phyloP scores from a whole-genome alignment of 2,329 filamentous ascomycete genomes.

The Neobulgaria alba region DNA sequence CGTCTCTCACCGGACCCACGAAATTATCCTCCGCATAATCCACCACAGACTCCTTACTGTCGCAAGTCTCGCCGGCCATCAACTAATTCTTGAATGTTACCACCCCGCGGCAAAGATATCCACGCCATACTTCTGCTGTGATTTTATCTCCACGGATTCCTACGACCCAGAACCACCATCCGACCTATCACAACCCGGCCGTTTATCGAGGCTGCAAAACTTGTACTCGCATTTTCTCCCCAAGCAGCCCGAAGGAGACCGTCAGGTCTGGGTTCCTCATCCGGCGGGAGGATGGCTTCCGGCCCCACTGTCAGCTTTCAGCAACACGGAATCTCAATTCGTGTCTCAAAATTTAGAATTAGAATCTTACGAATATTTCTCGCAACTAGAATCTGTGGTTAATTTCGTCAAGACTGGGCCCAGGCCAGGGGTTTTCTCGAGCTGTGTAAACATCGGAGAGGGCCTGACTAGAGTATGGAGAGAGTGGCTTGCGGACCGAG shows the following conservation, averaged over 20 bases:
- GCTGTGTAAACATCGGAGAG: constrained; percentile 57
- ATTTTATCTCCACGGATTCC: constrained; percentile 48
- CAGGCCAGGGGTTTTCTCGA: constrained; percentile 51
- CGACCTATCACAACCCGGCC: neutral
- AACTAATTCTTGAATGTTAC: constrained; percentile 67
- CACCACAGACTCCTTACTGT: constrained; percentile 54
- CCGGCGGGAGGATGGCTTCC: constrained; percentile 29
- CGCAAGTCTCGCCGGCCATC: constrained; percentile 34
- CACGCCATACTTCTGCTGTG: constrained; percentile 62
- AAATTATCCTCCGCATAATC: constrained; percentile 52
- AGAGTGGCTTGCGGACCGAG: constrained; percentile 51
- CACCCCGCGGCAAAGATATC: constrained; percentile 60
- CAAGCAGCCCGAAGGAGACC: constrained; percentile 10
- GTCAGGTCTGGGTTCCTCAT: constrained; percentile 8
- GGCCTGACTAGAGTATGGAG: constrained; percentile 63
- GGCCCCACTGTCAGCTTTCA: constrained; percentile 21
- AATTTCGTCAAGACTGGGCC: constrained; percentile 61
- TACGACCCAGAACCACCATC: neutral
- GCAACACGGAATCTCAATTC: constrained; percentile 25
- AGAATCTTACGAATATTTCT: constrained; percentile 63
- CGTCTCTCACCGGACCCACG: constrained; percentile 54
- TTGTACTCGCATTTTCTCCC: constrained; percentile 18
- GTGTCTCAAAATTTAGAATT: constrained; percentile 54
- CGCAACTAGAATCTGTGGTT: constrained; percentile 60
- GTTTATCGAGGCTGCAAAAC: constrained; percentile 5